Conservation (phyloP, 495 filamentous ascomycete genomes). For the Xylaria palmicola region DNA sequence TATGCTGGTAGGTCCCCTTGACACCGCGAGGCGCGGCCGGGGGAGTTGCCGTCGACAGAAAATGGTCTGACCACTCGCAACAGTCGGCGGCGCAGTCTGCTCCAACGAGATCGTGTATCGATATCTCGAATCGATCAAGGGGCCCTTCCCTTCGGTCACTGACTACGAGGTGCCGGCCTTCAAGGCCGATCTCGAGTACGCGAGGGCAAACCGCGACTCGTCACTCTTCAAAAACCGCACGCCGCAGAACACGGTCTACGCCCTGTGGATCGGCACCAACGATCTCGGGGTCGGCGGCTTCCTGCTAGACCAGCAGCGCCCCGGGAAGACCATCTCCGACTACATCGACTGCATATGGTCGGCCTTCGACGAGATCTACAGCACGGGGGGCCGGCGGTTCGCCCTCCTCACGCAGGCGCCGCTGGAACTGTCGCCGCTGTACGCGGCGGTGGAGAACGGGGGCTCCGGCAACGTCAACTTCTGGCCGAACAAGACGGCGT, state of each 20-base stretch:
- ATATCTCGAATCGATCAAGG: constrained; percentile 45
- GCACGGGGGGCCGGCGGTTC: constrained; percentile 64
- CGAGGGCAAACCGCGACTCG: constrained; percentile 35
- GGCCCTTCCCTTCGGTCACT: constrained; percentile 58
- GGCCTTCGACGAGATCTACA: constrained; percentile 58
- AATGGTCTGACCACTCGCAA: background rate
- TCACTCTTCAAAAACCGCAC: constrained; percentile 51
- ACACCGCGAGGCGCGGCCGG: background rate
- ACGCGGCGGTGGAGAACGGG: constrained; percentile 50
- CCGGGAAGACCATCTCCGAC: constrained; percentile 57
- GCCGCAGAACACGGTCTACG: constrained; percentile 62
- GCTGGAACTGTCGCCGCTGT: constrained; percentile 60
- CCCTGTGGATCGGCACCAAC: constrained; percentile 78
- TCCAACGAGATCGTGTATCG: constrained; percentile 63
- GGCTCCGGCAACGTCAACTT: constrained; percentile 53
- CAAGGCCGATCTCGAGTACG: constrained; percentile 55
- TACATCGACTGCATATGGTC: constrained; percentile 65
- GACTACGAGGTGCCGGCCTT: constrained; percentile 71
- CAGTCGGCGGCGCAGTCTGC: constrained; percentile 65
- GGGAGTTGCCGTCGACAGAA: background rate
- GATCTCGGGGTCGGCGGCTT: constrained; percentile 66
- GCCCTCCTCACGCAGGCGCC: constrained; percentile 66
- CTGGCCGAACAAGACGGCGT: constrained; percentile 55
- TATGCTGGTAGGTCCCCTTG: constrained; percentile 50
- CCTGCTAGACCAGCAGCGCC: constrained; percentile 59